These are phyloP conservation scores for Dicorynia guianensis DNA, from an alignment of 306 rosid species.

Conservation along the genomic window DNA sequence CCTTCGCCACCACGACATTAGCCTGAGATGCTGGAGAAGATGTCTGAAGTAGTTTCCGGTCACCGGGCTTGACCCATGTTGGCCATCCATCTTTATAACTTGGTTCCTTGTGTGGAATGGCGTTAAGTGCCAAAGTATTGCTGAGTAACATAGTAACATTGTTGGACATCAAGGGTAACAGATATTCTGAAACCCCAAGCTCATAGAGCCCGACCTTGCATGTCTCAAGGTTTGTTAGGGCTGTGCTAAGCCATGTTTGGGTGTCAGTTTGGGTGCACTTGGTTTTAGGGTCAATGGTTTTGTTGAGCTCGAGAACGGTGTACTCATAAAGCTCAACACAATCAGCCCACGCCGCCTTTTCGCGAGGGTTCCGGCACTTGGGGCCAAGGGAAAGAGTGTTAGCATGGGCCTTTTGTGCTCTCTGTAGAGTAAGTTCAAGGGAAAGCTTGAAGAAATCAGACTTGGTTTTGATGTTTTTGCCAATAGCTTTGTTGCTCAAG, in stretches of 20 bases:
- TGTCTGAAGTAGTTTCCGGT: slow-evolving; percentile 69
- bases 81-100: slow-evolving; percentile 62
- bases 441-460: slow-evolving; percentile 67
- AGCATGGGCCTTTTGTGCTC: slow-evolving; percentile 51
- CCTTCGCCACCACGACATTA: slow-evolving; percentile 70
- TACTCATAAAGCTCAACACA: slow-evolving; percentile 70
- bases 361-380: slow-evolving; percentile 49
- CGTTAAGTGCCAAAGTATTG: slow-evolving; percentile 69
- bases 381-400: slow-evolving; percentile 52
- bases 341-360: slow-evolving; percentile 74
- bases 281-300: slow-evolving; percentile 36
- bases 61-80: slow-evolving; percentile 74
- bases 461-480: slow-evolving; percentile 54
- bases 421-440: slow-evolving; percentile 57
- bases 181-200: slow-evolving; percentile 51
- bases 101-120: slow-evolving; percentile 35
- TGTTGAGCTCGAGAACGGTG: slow-evolving; percentile 59
- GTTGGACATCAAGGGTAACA: slow-evolving; percentile 55
- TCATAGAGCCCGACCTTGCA: slow-evolving; percentile 67
- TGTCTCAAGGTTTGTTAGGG: slow-evolving; percentile 79
- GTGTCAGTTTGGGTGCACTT: slow-evolving; percentile 56
- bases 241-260: slow-evolving; percentile 81
- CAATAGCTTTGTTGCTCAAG: slow-evolving; percentile 45
- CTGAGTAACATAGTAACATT: slow-evolving; percentile 70
- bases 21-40: slow-evolving; percentile 61